A percentile compares a stretch with the other conserved stretches of the same genome.
These are phyloP conservation scores for Sphagnurus paluster DNA, from an alignment of 1,284 basidiomycete genomes.

Conservation along the genomic window DNA sequence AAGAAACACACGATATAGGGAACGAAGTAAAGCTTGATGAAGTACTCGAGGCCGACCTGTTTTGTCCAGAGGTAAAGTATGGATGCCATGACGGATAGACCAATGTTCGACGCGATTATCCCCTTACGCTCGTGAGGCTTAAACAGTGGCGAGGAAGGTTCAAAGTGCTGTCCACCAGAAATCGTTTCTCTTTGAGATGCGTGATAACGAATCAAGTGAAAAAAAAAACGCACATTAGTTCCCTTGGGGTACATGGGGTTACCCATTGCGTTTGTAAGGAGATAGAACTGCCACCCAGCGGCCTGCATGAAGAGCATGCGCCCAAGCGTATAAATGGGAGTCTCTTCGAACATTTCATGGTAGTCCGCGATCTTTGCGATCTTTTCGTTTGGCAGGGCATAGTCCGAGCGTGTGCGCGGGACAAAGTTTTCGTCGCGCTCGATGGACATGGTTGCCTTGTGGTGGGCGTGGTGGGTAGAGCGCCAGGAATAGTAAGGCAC, in stretches of 20 bases:
- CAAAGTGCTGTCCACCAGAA: slow-evolving; percentile 67
- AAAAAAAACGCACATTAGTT: slow-evolving; percentile 56
- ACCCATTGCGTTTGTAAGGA: slow-evolving; percentile 70
- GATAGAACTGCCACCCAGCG: slow-evolving; percentile 74
- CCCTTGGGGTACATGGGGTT: slow-evolving; percentile 64
- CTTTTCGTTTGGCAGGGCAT: slow-evolving; percentile 41
- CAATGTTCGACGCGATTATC: slow-evolving; percentile 51
- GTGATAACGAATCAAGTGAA: neutral
- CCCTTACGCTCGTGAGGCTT: slow-evolving; percentile 60
- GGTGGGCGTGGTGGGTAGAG: slow-evolving; percentile 45
- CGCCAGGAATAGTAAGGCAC: slow-evolving; percentile 62
- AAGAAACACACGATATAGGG: slow-evolving; percentile 47
- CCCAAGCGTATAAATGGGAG: slow-evolving; percentile 68
- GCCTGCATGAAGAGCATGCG: slow-evolving; percentile 67
- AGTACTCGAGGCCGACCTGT: slow-evolving; percentile 38
- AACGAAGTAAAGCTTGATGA: slow-evolving; percentile 47
- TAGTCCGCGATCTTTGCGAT: slow-evolving; percentile 44
- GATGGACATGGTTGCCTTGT: slow-evolving; percentile 30
- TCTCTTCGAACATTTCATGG: slow-evolving; percentile 63
- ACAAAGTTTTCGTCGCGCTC: slow-evolving; percentile 60
- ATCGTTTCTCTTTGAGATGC: too few relatives aligned
- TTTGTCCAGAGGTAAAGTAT: slow-evolving; percentile 38
- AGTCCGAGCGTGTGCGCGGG: slow-evolving; percentile 47
- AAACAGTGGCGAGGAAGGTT: slow-evolving; percentile 73
- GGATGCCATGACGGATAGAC: slow-evolving; percentile 39